Evolutionary conservation across 768 basidiomycete species (phyloP), one percentile per base, ranked within the genome.

Genomic region (Auriscalpium orientale): DNA sequence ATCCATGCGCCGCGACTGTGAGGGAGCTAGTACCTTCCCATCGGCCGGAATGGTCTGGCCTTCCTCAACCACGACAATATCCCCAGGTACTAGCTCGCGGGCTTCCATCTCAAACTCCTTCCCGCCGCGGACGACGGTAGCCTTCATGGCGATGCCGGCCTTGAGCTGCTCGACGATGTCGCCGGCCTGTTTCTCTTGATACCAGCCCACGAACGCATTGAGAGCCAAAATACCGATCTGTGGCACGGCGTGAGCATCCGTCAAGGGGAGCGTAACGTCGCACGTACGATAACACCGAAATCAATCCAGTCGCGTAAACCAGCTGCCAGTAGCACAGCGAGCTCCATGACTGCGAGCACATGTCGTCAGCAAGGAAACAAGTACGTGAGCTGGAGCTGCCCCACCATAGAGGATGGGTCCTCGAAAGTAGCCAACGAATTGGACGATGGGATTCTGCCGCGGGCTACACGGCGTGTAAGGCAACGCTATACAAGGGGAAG

Each of bases 151-250:
- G 53, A 79, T 78, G 43, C 74, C 76, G 12, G 75, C 75, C 63
- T 77, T 77, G 49, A 79, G 74, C 54, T 78, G 67, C 8, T 71
- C 74, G 49, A 79, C 77, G 50, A 78, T 77, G 57, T 77, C 76
- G 22, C 75, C 76, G 8, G 76, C 77, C 64, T 76, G 74, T 64
- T 77, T 77, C 61, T 77, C 76, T 61, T 77, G 76, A 50, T 75
- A 76, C 76, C 76, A 76, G 28, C 66, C 66, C 45, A 77, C 75
- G 40, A 70, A 64, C 35, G 77, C 77, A 65, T 78, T 78, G 56
- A 74, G 60, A n/a, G 66, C 44, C 20, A 74, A 62, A 20, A 74
- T 74, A 21, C 65, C 73, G 58, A 74, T 73, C 72, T 73, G 43
- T 20, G 15, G 18, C 10, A 9, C n/a, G 59, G 7, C 33, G 21